A percentile compares a stretch with the other conserved stretches of the same genome.
These are phyloP conservation scores for Cocos nucifera DNA, from an alignment of 176 grass and related monocot genomes.

Conservation along the genomic window DNA sequence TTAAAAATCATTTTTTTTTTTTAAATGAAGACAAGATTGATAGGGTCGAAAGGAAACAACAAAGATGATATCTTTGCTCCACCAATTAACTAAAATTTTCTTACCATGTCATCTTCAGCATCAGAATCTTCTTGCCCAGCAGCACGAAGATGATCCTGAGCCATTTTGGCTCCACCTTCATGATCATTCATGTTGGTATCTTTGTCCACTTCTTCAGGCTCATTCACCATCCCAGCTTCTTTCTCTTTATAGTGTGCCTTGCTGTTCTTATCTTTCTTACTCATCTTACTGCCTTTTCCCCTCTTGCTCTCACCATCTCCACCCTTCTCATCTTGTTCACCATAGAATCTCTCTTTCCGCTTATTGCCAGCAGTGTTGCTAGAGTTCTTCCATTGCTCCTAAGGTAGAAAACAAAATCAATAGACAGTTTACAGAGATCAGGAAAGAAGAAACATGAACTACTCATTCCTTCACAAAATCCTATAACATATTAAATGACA, in stretches of 20 bases:
- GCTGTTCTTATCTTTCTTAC: slow-evolving; percentile 58
- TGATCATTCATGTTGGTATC: slow-evolving; percentile 38
- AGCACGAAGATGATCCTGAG: slow-evolving; percentile 63
- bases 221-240: slow-evolving; percentile 49
- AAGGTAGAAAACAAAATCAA: slow-evolving; percentile 12
- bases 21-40: no score
- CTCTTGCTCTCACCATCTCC: slow-evolving; percentile 50
- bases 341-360: slow-evolving; percentile 65
- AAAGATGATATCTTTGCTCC: no score
- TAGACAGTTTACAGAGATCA: neutral
- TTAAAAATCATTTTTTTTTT: no score
- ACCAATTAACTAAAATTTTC: no score
- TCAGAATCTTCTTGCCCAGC: slow-evolving; percentile 94
- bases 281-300: slow-evolving; percentile 52
- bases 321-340: slow-evolving; percentile 76
- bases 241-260: slow-evolving; percentile 56
- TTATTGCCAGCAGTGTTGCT: slow-evolving; percentile 48
- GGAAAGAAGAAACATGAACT: no score
- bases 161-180: slow-evolving; percentile 39
- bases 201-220: slow-evolving; percentile 47
- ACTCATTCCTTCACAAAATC: no score
- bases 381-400: slow-evolving; percentile 92
- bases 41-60: no score
- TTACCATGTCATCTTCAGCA: slow-evolving; percentile 73
- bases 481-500: no score